phyloP scores from a whole-genome alignment of 2,329 filamentous ascomycete genomes.

The Aspergillus sp. region DNA sequence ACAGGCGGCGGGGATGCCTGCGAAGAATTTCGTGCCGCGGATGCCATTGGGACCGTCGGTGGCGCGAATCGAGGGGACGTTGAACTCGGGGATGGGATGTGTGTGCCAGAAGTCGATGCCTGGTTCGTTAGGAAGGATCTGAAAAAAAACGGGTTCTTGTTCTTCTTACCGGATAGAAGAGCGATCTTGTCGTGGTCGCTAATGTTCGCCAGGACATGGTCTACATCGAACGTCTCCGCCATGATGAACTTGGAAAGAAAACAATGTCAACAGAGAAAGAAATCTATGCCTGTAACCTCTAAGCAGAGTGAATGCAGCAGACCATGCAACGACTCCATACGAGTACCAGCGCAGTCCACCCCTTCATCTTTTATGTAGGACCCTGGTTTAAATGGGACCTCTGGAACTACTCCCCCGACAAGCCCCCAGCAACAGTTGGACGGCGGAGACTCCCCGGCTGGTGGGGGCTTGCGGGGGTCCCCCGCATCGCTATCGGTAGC shows the following conservation, averaged over 20 bases:
- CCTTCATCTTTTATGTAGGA: too few species aligned
- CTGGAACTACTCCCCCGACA: too few species aligned
- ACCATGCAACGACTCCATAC: too few species aligned
- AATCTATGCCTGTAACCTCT: too few species aligned
- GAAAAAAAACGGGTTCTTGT: too few species aligned
- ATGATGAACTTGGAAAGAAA: background rate
- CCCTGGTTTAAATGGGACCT: too few species aligned
- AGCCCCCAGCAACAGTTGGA: background rate
- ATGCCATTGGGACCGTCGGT: constrained; percentile 71
- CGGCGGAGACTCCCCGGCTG: background rate
- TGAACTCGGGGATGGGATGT: constrained; percentile 57
- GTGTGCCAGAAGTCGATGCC: constrained; percentile 71
- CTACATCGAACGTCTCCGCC: constrained; percentile 15
- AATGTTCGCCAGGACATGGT: constrained; percentile 18
- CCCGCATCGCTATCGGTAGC: background rate
- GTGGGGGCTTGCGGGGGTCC: background rate
- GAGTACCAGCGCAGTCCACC: too few species aligned
- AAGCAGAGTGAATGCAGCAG: too few species aligned
- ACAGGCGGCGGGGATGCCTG: constrained; percentile 60
- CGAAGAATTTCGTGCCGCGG: constrained; percentile 67
- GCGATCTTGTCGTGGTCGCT: constrained; percentile 21
- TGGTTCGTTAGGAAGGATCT: constrained; percentile 24
- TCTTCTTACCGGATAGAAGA: constrained; percentile 22
- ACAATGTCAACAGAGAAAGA: background rate
- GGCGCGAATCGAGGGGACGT: constrained; percentile 63